Base-by-base conservation (phyloP, 495 filamentous ascomycete genomes). In the Daldinia vernicosa region DNA sequence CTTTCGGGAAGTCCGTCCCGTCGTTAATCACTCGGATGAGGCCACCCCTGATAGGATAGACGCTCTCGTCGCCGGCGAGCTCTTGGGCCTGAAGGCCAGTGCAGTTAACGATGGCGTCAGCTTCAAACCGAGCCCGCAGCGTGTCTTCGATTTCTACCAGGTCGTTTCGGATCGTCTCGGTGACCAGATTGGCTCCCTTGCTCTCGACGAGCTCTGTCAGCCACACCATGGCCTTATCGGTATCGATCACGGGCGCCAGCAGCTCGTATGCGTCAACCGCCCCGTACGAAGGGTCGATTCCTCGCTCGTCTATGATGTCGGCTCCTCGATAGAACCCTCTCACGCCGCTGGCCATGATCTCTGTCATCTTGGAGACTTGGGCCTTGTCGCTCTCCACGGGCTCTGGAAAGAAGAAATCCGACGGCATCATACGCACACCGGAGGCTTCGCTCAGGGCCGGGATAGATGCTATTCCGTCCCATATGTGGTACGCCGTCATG, bases 21-120 rank as follows among this genome's bases (percentile, higher is more conserved):
- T 86, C 84, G 65, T 87, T 87, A 69, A 83, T 76, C 69, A 87
- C 76, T 26, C 84, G 83, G 53, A 86, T 74, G 1, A 86, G 75
- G 5, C 72, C 84, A 53, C 84, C 84, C 19, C 83, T 78, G 39
- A 84, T 75, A 11, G 83, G 82, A 63, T 81, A 85, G 45, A 79
- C 76, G 6, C 63, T 70, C 28, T 75, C 60, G 69, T 85, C 84
- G 4, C 64, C 69, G 3, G 82, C 84, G 1, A 81, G 69, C 22
- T 72, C 69, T 6, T 67, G 57, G 19, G 76, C 80, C 53, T 74
- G 75, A 7, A 87, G 67, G 0, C 84, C 84, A 4, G 82, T 78
- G 26, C 80, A 82, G 65, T 86, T 86, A 58, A 86, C 70, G 39
- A 85, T 85, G 33, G 76, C 77, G 63, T 85, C 82, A 19, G 81